These are phyloP conservation scores for Sarocladiaceae sp. DNA, from an alignment of 2,329 filamentous ascomycete genomes.

Conservation along the genomic window DNA sequence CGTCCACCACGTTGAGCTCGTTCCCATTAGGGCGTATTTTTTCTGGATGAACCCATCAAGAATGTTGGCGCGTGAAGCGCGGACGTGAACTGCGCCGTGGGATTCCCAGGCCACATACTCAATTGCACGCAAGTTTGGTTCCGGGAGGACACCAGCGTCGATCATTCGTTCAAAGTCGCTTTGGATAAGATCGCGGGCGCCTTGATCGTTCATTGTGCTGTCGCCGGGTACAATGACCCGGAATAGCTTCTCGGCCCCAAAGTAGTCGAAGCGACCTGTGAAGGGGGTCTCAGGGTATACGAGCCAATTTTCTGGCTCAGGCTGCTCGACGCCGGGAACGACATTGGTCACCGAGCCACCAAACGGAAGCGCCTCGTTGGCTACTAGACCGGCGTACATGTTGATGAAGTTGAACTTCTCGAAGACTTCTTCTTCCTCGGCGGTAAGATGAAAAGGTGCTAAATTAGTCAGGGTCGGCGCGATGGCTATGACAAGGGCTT, in stretches of 20 bases:
- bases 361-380: constrained; percentile 20
- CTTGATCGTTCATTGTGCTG: constrained; percentile 14
- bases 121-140: constrained; percentile 17
- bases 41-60: constrained; percentile 34
- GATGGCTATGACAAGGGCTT: constrained; percentile 30
- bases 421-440: constrained; percentile 25
- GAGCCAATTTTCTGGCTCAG: constrained; percentile 17
- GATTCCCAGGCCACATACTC: constrained; percentile 28
- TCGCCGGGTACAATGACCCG: constrained; percentile 25
- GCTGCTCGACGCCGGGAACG: constrained; percentile 15
- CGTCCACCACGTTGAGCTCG: constrained; percentile 39
- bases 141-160: constrained; percentile 19
- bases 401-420: constrained; percentile 25
- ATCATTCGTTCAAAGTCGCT: constrained; percentile 23
- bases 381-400: constrained; percentile 27
- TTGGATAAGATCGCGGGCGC: constrained; percentile 21
- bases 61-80: constrained; percentile 28
- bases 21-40: constrained; percentile 37
- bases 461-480: constrained; percentile 29
- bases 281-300: constrained; percentile 16
- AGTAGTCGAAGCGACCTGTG: constrained; percentile 22
- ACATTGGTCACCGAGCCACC: constrained; percentile 18
- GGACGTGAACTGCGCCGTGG: constrained; percentile 32
- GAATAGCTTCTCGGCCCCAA: constrained; percentile 26
- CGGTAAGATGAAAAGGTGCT: constrained; percentile 26